Evolutionary conservation across 495 filamentous ascomycete species (phyloP).

Genomic region (Xylaria telfairii): DNA sequence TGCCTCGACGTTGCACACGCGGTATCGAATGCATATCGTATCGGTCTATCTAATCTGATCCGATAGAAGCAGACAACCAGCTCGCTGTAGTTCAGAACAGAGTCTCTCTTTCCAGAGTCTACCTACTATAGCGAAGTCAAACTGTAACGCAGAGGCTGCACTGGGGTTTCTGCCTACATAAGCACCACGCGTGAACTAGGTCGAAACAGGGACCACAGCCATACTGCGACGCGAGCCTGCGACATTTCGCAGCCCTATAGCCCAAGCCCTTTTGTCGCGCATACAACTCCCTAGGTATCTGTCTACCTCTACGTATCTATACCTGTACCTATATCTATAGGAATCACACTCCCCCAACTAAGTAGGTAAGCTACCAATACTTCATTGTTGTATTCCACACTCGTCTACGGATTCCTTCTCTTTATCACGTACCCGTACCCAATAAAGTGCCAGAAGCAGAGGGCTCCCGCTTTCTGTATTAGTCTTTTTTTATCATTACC

Average conservation of each 20-base stretch:
- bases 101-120: neutral
- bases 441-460: conserved; percentile 6
- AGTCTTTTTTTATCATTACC: conserved; percentile 13
- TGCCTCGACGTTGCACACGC: conserved; percentile 8
- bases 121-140: conserved; percentile 13
- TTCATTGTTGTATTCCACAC: conserved; percentile 11
- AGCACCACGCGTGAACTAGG: conserved; percentile 18
- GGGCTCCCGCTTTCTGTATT: neutral
- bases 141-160: conserved; percentile 21
- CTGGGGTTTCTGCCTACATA: conserved; percentile 16
- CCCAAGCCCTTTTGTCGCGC: conserved; percentile 16
- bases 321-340: conserved; percentile 1
- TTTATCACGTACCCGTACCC: neutral
- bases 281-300: conserved; percentile 4
- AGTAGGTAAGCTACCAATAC: conserved; percentile 2
- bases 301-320: neutral
- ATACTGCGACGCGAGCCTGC: conserved; percentile 23
- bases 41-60: conserved; percentile 17
- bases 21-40: neutral
- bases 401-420: neutral
- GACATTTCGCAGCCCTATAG: conserved; percentile 24
- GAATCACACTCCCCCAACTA: neutral
- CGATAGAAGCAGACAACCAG: conserved; percentile 5
- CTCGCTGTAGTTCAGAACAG: neutral
- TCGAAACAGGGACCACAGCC: conserved; percentile 20